phyloP scores from a whole-genome alignment of 2,329 filamentous ascomycete species.

The Chalaropsis thielavioides region DNA sequence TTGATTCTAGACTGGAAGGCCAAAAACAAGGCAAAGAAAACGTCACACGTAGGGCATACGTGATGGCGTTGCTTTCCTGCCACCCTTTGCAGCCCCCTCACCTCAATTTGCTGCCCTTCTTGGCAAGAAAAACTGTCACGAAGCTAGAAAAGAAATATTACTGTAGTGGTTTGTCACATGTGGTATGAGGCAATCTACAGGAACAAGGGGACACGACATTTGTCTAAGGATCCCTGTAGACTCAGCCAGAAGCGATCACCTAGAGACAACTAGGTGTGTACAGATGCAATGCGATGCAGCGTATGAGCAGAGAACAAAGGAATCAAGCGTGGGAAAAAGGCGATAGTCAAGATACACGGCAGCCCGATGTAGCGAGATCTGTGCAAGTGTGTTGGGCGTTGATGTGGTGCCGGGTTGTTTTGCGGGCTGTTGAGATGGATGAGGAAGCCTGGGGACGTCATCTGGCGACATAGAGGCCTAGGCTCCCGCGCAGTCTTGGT shows the following conservation, averaged over 20 bases:
- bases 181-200: not conserved
- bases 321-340: not conserved
- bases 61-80: not conserved
- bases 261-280: constrained; percentile 1
- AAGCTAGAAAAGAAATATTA: not conserved
- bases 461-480: too few relatives aligned
- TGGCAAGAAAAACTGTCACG: not conserved
- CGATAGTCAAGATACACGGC: constrained; percentile 4
- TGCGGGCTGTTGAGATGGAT: not conserved
- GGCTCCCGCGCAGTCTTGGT: not conserved
- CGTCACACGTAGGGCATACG: not conserved
- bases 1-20: not conserved
- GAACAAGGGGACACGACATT: not conserved
- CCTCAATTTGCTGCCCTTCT: not conserved
- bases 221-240: not conserved
- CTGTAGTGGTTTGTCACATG: not conserved
- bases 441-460: too few relatives aligned
- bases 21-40: too few relatives aligned
- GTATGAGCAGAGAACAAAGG: not conserved
- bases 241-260: not conserved
- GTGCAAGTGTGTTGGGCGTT: not conserved
- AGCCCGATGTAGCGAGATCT: not conserved
- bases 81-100: not conserved
- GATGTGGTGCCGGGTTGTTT: not conserved
- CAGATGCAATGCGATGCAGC: not conserved